Evolutionary conservation across 345 rosid species (phyloP).

Genomic region (Linum lewisii): DNA sequence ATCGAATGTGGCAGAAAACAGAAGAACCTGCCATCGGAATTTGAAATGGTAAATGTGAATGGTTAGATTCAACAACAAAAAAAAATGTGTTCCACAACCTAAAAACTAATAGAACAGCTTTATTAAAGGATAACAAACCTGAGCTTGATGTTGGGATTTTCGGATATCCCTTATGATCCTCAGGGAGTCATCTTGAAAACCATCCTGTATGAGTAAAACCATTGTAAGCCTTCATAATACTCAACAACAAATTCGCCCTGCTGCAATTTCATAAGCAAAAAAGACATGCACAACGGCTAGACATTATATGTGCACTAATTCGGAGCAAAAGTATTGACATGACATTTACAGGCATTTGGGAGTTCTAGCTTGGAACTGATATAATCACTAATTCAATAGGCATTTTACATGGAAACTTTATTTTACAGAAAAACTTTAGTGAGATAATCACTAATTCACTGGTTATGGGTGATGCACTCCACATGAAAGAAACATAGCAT

Average conservation of each 20-base stretch:
- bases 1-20: slow-evolving; percentile 87
- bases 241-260: not conserved
- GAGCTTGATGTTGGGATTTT: slow-evolving; percentile 41
- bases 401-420: no score
- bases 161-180: slow-evolving; percentile 78
- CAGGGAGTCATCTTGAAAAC: slow-evolving; percentile 82
- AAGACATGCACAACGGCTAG: no score
- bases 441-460: no score
- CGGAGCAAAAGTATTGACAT: no score
- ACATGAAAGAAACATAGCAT: no score
- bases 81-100: not conserved
- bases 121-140: slow-evolving; percentile 41
- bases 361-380: no score
- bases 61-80: not conserved
- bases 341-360: no score
- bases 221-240: slow-evolving; percentile 5
- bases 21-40: slow-evolving; percentile 46
- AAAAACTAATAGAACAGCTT: not conserved
- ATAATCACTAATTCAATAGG: no score
- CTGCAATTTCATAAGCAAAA: not conserved
- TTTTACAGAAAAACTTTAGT: no score
- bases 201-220: slow-evolving; percentile 53
- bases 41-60: slow-evolving; percentile 2
- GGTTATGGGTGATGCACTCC: no score
- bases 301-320: no score